These are phyloP conservation scores for Hansenula sp. DNA, from an alignment of 1,139 yeast genomes.

Conservation along the genomic window DNA sequence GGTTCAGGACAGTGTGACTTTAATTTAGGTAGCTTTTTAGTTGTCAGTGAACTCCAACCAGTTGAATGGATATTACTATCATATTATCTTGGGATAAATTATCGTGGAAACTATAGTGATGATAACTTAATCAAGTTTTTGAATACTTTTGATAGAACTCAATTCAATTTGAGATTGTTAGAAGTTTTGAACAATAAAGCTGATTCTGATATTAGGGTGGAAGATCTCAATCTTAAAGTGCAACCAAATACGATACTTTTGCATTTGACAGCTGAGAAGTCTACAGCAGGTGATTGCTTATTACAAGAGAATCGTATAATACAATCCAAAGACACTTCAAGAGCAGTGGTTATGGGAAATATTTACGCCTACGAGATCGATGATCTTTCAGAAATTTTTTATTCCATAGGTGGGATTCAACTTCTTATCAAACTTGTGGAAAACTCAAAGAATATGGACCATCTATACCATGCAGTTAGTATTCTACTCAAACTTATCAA, in stretches of 20 bases:
- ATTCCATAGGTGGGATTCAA: constrained; percentile 34
- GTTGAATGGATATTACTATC: constrained; percentile 33
- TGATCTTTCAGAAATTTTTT: constrained; percentile 26
- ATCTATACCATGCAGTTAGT: constrained; percentile 23
- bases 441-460: constrained; percentile 21
- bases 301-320: neutral
- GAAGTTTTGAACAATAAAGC: constrained; percentile 16
- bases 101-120: constrained; percentile 35
- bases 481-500: constrained; percentile 30
- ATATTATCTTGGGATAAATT: constrained; percentile 33
- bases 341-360: constrained; percentile 13
- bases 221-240: constrained; percentile 13
- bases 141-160: constrained; percentile 28
- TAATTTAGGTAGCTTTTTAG: constrained; percentile 17
- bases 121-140: constrained; percentile 27
- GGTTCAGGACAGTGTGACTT: constrained; percentile 13
- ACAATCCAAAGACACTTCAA: constrained; percentile 1
- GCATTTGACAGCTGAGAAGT: constrained; percentile 9
- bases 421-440: constrained; percentile 30
- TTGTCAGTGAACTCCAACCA: constrained; percentile 24
- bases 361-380: constrained; percentile 15
- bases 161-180: constrained; percentile 26
- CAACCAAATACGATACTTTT: constrained; percentile 12
- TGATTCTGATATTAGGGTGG: constrained; percentile 14
- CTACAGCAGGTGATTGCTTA: neutral